A percentile compares a stretch with the other conserved stretches of the same genome.
These are phyloP conservation scores for Knufia fluminis DNA, from an alignment of 2,329 filamentous ascomycete genomes.

Conservation along the genomic window DNA sequence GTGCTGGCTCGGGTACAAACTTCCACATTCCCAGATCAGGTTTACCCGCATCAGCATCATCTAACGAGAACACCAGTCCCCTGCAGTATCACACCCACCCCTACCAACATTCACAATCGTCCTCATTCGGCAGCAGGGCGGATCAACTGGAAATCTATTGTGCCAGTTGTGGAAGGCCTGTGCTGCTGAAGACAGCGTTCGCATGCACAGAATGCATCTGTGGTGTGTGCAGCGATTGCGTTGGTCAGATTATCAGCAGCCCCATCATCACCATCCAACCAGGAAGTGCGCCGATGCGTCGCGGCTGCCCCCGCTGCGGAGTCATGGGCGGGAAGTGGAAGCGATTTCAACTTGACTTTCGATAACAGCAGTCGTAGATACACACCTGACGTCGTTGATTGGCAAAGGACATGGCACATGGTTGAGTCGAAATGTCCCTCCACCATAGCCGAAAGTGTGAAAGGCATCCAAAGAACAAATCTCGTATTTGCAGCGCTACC, in stretches of 20 bases:
- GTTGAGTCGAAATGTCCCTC: background rate
- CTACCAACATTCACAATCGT: conserved; percentile 47
- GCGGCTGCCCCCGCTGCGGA: conserved; percentile 39
- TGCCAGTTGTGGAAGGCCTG: conserved; percentile 71
- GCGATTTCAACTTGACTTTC: conserved; percentile 40
- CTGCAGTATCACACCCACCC: conserved; percentile 28
- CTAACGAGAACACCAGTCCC: conserved; percentile 55
- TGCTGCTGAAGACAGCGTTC: conserved; percentile 71
- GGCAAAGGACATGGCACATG: background rate
- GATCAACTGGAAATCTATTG: conserved; percentile 78
- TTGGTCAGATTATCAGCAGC: conserved; percentile 42
- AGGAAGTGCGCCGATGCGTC: conserved; percentile 27
- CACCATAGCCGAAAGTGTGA: conserved; percentile 4
- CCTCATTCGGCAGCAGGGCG: conserved; percentile 34
- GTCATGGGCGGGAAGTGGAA: conserved; percentile 40
- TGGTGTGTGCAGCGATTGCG: conserved; percentile 79
- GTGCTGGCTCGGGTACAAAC: conserved; percentile 49
- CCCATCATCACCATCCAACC: conserved; percentile 28
- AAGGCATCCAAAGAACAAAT: background rate
- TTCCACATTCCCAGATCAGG: conserved; percentile 61
- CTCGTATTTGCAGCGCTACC: conserved; percentile 6
- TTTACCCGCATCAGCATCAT: conserved; percentile 51
- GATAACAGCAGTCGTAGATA: conserved; percentile 25
- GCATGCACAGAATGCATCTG: conserved; percentile 96
- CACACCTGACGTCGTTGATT: conserved; percentile 3